Conservation (phyloP, 345 rosid genomes). For the Salix dunnii region DNA sequence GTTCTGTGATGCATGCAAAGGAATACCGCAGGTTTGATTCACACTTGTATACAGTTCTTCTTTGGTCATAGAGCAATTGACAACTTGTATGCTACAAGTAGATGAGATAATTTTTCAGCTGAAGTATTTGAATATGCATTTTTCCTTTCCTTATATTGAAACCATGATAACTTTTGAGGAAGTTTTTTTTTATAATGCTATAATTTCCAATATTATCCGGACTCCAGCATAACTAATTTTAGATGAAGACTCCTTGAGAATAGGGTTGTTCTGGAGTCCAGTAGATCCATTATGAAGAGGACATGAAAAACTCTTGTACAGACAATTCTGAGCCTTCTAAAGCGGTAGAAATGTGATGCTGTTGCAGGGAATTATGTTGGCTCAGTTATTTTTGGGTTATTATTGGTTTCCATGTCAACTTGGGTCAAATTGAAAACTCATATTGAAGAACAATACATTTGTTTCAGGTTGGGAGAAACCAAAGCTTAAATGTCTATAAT, state of each 20-base stretch:
- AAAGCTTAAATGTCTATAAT: background rate
- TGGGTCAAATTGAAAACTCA: background rate
- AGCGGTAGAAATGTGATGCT: background rate
- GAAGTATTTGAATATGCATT: background rate
- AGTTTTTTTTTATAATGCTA: background rate
- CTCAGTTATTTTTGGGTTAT: background rate
- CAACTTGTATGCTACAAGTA: background rate
- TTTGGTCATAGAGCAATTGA: background rate
- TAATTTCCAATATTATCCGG: background rate
- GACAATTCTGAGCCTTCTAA: background rate
- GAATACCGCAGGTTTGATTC: constrained; percentile 75
- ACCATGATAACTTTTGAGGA: background rate
- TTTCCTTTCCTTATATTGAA: background rate
- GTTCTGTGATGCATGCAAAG: constrained; percentile 96
- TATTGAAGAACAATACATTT: background rate
- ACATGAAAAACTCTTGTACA: background rate
- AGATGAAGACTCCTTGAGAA: background rate
- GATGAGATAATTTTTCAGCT: background rate
- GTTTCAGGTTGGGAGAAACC: background rate
- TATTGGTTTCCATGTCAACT: background rate
- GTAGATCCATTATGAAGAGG: background rate
- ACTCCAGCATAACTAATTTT: background rate
- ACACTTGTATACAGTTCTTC: background rate
- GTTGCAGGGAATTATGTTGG: background rate
- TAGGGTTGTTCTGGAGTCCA: background rate